Conservation (phyloP, 192 early-diverging fungal species). For the Linnemannia zychae region DNA sequence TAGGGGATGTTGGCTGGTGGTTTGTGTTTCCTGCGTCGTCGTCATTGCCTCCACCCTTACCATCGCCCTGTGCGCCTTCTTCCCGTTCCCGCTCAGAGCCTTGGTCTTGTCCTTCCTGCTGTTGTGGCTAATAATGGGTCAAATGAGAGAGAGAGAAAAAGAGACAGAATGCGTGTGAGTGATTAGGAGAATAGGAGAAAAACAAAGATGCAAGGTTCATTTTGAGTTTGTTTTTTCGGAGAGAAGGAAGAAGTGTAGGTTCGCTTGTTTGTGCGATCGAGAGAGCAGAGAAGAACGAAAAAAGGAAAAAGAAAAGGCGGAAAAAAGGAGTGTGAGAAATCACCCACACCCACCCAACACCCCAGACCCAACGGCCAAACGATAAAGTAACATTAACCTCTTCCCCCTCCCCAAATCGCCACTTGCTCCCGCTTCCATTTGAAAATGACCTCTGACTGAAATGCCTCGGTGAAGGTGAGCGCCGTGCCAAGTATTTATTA, state of each 20-base stretch:
- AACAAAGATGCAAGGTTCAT: no score
- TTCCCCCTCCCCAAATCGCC: no score
- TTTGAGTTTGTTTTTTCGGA: not conserved
- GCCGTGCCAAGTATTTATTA: not conserved
- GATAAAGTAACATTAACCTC: no score
- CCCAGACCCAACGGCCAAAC: no score
- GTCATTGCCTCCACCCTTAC: not conserved
- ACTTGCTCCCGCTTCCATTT: not conserved
- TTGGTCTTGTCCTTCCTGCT: not conserved
- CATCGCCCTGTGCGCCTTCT: not conserved
- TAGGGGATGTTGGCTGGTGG: not conserved
- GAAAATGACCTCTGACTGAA: not conserved
- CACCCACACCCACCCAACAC: not conserved
- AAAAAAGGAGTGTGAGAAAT: not conserved
- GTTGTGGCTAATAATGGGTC: not conserved
- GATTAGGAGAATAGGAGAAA: no score
- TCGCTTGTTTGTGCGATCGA: no score
- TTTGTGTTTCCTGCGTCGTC: not conserved
- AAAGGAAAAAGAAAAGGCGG: not conserved
- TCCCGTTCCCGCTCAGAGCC: not conserved
- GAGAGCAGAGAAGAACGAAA: not conserved
- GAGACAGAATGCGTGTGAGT: no score
- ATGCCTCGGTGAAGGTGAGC: not conserved
- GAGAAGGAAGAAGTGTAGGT: no score
- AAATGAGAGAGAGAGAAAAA: not conserved